Evolutionary conservation across 2,329 filamentous ascomycete genomes (phyloP), one percentile per base, ranked within the genome.

Genomic region (Rutstroemia sp.): DNA sequence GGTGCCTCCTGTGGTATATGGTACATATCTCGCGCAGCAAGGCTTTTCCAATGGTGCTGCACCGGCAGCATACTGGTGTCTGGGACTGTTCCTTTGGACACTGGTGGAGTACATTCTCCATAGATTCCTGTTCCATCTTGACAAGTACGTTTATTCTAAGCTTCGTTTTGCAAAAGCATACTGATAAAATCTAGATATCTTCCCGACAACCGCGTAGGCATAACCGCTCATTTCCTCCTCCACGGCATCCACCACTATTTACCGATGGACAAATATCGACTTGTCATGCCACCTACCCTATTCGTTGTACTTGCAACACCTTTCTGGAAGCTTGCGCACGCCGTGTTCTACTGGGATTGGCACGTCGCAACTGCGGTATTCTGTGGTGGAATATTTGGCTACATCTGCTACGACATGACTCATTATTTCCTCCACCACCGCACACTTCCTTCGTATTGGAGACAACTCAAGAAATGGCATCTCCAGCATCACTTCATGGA

Each of bases 391-490:
- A 85, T 99, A 61, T 95, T 96, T 66, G 94, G 94, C 57, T 99
- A 99, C 71, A 81, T 96, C 60, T 91, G 88, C 78, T 99, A 99
- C 75, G 94, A 99, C 71, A 69, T 96, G 76, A 99, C 94, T 1
- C 94, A 99, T 73, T 99, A 97, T 78, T 99, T 99, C 80, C 81
- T 99, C 41, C 94, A 99, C 72, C 94, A 99, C 76, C 83, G 88
- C 74, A 95, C 90, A 66, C 83, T 99, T 2, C 94, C 94, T 16
- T 75, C 85, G 2, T 96, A 90, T 80, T 97, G 95, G 76, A 89
- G 88, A 73, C 79, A 84, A 62, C 82, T 97, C 66, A 99, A 99
- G 84, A 97, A 96, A 74, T 95, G 96, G 69, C 94, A 99, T 70
- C 84, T 99, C 30, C 84, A 91, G 70, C 94, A 99, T 71, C 94